Conservation (phyloP, 2,329 filamentous ascomycete species). For the Alternaria brassicae region DNA sequence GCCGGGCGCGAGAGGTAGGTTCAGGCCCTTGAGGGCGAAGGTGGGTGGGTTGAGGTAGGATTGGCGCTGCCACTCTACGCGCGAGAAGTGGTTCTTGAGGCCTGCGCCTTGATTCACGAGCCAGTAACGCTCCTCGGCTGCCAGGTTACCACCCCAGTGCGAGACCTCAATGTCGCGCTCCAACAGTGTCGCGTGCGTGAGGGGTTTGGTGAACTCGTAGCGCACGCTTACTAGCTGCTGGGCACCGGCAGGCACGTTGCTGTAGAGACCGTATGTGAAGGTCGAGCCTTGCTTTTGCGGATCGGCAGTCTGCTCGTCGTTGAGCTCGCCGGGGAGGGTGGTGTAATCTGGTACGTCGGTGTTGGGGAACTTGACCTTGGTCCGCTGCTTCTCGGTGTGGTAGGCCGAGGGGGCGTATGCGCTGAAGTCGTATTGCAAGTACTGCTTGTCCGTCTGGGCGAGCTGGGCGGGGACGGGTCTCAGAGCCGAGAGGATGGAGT, state of each 20-base stretch:
- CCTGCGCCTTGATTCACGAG: conserved; percentile 86
- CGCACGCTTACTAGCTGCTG: conserved; percentile 76
- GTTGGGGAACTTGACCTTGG: conserved; percentile 87
- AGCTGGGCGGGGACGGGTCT: conserved; percentile 81
- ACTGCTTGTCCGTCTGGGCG: conserved; percentile 85
- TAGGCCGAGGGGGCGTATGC: conserved; percentile 86
- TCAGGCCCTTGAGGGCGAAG: conserved; percentile 80
- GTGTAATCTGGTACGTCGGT: conserved; percentile 85
- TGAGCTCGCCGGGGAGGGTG: conserved; percentile 65
- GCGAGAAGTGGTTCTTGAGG: conserved; percentile 60
- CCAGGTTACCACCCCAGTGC: conserved; percentile 97
- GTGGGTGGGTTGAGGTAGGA: conserved; percentile 77
- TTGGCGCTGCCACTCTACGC: conserved; percentile 57
- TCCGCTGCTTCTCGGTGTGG: conserved; percentile 90
- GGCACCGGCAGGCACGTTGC: conserved; percentile 79
- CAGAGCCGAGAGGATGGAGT: conserved; percentile 80
- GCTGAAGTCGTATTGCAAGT: conserved; percentile 83
- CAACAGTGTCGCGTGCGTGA: conserved; percentile 78
- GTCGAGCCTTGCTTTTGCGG: conserved; percentile 85
- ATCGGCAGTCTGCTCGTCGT: conserved; percentile 67
- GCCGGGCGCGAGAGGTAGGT: conserved; percentile 78
- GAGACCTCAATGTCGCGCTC: conserved; percentile 94
- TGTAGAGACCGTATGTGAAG: conserved; percentile 90
- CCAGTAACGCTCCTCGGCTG: conserved; percentile 92
- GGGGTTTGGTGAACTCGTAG: conserved; percentile 94